Evolutionary conservation across 2,329 filamentous ascomycete genomes (phyloP).

Genomic region (Hymenotorrendiella dingleyae): DNA sequence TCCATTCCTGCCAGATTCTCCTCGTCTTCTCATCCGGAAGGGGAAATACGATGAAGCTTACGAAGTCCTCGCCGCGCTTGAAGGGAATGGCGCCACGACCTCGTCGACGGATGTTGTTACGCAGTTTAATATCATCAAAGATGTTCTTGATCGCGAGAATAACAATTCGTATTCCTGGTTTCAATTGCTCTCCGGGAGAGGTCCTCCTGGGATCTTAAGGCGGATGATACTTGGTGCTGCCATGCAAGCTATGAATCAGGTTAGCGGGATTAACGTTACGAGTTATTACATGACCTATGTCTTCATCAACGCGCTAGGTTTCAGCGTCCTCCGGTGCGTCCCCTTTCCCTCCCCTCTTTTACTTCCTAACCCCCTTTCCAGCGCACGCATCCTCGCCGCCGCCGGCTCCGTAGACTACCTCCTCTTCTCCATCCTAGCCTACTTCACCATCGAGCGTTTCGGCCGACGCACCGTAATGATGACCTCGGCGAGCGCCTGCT

Average conservation of each 20-base stretch:
- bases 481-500: conserved; percentile 35
- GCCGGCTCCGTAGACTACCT: conserved; percentile 44
- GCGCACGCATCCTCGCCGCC: conserved; percentile 38
- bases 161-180: conserved; percentile 34
- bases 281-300: conserved; percentile 35
- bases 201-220: conserved; percentile 38
- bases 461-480: conserved; percentile 40
- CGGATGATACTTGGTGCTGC: conserved; percentile 42
- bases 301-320: conserved; percentile 37
- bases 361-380: conserved; percentile 3
- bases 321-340: conserved; percentile 23
- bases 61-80: conserved; percentile 42
- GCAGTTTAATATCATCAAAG: conserved; percentile 36
- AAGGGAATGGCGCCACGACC: conserved; percentile 34
- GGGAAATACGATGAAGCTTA: conserved; percentile 53
- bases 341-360: not conserved
- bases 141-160: conserved; percentile 36
- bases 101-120: conserved; percentile 31
- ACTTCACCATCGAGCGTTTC: conserved; percentile 33
- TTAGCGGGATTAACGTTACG: conserved; percentile 36
- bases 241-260: conserved; percentile 46
- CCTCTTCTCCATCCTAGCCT: conserved; percentile 34
- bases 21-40: conserved; percentile 64
- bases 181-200: conserved; percentile 37
- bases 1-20: conserved; percentile 59